Percentiles rank a stretch among this genome's conserved stretches.
phyloP scores from a whole-genome alignment of 805 yeast species.

The Candida rishiriensis region DNA sequence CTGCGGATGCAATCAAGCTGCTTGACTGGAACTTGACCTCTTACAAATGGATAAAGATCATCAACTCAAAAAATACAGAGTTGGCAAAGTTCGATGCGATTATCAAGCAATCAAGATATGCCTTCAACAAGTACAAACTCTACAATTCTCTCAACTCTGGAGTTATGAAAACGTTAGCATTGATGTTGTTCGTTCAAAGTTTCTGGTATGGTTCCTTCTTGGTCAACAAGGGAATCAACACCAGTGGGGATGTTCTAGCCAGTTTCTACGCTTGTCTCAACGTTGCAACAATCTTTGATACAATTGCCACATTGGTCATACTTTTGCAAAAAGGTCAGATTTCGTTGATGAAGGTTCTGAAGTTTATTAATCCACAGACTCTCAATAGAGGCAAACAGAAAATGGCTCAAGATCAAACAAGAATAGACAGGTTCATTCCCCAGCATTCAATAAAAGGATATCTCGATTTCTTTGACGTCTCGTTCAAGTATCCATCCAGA shows the following conservation, averaged over 20 bases:
- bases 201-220: slow-evolving; percentile 85
- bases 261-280: slow-evolving; percentile 79
- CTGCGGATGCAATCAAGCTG: slow-evolving; percentile 53
- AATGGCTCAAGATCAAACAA: background rate
- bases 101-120: slow-evolving; percentile 28
- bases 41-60: slow-evolving; percentile 55
- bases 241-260: slow-evolving; percentile 66
- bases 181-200: slow-evolving; percentile 83
- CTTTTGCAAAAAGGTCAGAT: slow-evolving; percentile 68
- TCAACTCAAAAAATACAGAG: slow-evolving; percentile 56
- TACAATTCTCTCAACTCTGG: slow-evolving; percentile 54
- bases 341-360: slow-evolving; percentile 50
- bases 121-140: slow-evolving; percentile 42
- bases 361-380: slow-evolving; percentile 28
- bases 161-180: slow-evolving; percentile 48
- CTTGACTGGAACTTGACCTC: slow-evolving; percentile 68
- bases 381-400: slow-evolving; percentile 1
- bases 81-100: slow-evolving; percentile 33
- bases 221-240: slow-evolving; percentile 46
- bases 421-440: slow-evolving; percentile 17
- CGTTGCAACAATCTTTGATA: slow-evolving; percentile 58
- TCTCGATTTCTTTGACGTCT: slow-evolving; percentile 51
- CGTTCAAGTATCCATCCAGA: slow-evolving; percentile 62
- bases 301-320: slow-evolving; percentile 52
- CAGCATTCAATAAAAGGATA: slow-evolving; percentile 36